These are phyloP conservation scores for Nannochloropsis salina DNA, from an alignment of 108 stramenopile species.

Conservation along the genomic window DNA sequence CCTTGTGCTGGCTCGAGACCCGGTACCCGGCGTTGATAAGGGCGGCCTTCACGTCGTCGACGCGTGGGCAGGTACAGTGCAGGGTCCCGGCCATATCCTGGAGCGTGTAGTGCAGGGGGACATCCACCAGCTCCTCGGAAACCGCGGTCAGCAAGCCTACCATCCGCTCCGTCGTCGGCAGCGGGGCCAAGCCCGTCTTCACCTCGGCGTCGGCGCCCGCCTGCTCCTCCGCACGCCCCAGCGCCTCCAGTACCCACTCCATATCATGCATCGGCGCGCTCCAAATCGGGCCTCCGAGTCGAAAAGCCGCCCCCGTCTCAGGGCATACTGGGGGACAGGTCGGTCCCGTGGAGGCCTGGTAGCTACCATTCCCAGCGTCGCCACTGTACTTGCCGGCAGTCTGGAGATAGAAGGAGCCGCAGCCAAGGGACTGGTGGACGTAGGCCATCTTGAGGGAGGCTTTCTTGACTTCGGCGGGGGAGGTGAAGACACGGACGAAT, in stretches of 20 bases:
- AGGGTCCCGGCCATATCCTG: constrained; percentile 66
- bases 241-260: constrained; percentile 64
- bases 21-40: constrained; percentile 81
- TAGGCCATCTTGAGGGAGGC: constrained; percentile 71
- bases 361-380: not conserved
- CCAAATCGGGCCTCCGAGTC: constrained; percentile 91
- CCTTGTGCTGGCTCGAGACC: constrained; percentile 86
- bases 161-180: constrained; percentile 62
- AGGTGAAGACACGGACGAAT: constrained; percentile 87
- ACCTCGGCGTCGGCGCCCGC: constrained; percentile 35
- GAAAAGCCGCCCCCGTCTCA: constrained; percentile 72
- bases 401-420: constrained; percentile 80
- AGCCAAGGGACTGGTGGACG: constrained; percentile 84
- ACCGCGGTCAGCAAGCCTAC: constrained; percentile 79
- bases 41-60: constrained; percentile 67
- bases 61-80: constrained; percentile 66
- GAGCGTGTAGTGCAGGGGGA: constrained; percentile 79
- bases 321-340: constrained; percentile 44
- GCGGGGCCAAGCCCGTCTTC: constrained; percentile 8
- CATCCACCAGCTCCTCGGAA: constrained; percentile 83
- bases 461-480: constrained; percentile 74
- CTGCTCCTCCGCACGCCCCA: constrained; percentile 62
- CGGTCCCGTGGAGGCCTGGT: not conserved
- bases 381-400: constrained; percentile 51
- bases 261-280: constrained; percentile 83